Evolutionary conservation across 306 rosid genomes (phyloP), one percentile per base, ranked within the genome.

Genomic region (Begonia peltatifolia): DNA sequence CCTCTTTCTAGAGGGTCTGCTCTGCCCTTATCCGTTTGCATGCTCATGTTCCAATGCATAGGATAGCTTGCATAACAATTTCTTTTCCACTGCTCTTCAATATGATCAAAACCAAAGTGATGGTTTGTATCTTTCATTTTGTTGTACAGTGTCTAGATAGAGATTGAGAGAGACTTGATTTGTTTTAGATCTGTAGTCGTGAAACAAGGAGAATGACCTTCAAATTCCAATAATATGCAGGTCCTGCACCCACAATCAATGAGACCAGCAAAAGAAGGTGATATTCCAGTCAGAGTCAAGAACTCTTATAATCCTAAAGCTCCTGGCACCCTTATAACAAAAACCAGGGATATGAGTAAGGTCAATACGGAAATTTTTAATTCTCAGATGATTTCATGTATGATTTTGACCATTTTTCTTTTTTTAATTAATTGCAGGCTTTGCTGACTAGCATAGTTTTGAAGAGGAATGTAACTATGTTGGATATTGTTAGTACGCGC

Each of bases 231-330:
- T n/a, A 44, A 42, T 56, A 66, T 72, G 63, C 74, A 82, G 93
- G 95, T 86, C 50, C 56, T 86, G 69, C 95, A 86, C 77, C 95
- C 95, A 10, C 95, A 79, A 68, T 86, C 95, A 57, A 86, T 86
- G 95, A 77, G 87, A 68, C 95, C 95, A 48, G 93, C 95, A 46
- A 82, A 87, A 68, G 95, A 86, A 63, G 78, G 81, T 66, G 87
- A 77, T 75, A 79, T 86, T 68, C 93, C 95, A 47, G 95, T 86
- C 41, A 86, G 95, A 70, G 95, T 86, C 61, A 86, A 86, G 69
- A 86, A 86, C 69, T 86, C 95, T 42, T 86, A 86, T 72, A 86
- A 86, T 70, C 87, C 88, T 54, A 73, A 64, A 58, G 95, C 95
- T 64, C 88, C 93, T 0, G 87, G 95, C 36, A 86, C 93, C 54